Evolutionary conservation across 2,329 filamentous ascomycete genomes (phyloP).

Genomic region (Fusarium sp.): DNA sequence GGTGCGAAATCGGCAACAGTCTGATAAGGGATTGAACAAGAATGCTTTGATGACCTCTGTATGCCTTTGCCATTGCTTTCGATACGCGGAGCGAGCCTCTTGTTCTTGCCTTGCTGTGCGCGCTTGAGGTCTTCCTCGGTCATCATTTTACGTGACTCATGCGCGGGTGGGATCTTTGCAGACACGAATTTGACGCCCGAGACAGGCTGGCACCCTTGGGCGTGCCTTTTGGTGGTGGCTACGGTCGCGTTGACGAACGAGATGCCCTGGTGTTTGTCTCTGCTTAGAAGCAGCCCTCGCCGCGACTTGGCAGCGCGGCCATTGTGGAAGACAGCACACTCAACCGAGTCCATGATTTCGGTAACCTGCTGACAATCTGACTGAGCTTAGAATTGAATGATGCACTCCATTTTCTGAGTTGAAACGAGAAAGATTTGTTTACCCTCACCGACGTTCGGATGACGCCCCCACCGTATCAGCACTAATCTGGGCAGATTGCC

Average conservation of each 20-base stretch:
- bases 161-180: neutral
- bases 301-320: neutral
- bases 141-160: neutral
- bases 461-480: neutral
- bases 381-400: neutral
- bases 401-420: neutral
- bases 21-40: constrained; percentile 6
- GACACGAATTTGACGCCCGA: neutral
- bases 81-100: constrained; percentile 6
- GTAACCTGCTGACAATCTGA: neutral
- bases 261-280: constrained; percentile 16
- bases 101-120: constrained; percentile 8
- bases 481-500: neutral
- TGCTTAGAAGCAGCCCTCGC: constrained; percentile 3
- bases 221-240: neutral
- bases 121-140: constrained; percentile 7
- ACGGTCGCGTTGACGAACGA: constrained; percentile 18
- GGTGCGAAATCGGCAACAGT: neutral
- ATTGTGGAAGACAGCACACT: neutral
- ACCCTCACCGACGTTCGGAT: neutral
- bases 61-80: neutral
- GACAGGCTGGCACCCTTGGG: neutral
- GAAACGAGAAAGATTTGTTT: neutral
- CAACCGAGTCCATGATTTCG: neutral
- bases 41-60: neutral